Base-by-base conservation (phyloP, 306 rosid genomes). In the Abrus pulchellus region DNA sequence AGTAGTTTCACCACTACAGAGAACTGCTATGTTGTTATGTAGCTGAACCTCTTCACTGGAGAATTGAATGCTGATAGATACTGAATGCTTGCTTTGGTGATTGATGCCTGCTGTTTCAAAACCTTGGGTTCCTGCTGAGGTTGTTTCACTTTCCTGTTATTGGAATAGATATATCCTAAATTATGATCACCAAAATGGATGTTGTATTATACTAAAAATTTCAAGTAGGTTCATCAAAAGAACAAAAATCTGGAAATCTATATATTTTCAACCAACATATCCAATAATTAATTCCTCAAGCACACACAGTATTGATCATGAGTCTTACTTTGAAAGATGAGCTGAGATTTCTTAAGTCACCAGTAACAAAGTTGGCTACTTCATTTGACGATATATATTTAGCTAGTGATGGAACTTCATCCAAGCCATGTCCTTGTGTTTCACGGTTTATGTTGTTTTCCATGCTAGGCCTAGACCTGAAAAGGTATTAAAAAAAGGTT, bases 1-100 rank as follows among this genome's bases (percentile, higher is more conserved):
- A 50, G 55, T 69, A 55, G 88, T 83, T 83, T 84, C 89, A 6
- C 83, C 86, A 72, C 84, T 20, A 36, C 80, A 86, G 60, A 73
- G 27, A 72, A 81, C 84, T 74, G 53, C 72, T 44, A 71, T 77
- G 66, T 64, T 77, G 73, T 54, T 54, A 62, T 75, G 60, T 3
- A 63, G 33, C 63, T 68, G 88, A 75, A 61, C 78, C 54, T 68
- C 83, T 34, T 76, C 79, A 4, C 91, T 83, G 72, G 91, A 73
- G 4, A 79, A 64, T 54, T 97, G 93, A 90, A 88, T 85, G 88
- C 90, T 93, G 73, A 90, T 86, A 27, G 90, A 91, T 76, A 90
- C 78, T 12, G 89, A 88, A 43, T 14, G 87, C 14, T 74, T 85
- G 52, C 86, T 80, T 34, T 78, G 90, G 78, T 92, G 94, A 47